Evolutionary conservation across 1,139 yeast species (phyloP).

Genomic region (Scheffersomyces titani): DNA sequence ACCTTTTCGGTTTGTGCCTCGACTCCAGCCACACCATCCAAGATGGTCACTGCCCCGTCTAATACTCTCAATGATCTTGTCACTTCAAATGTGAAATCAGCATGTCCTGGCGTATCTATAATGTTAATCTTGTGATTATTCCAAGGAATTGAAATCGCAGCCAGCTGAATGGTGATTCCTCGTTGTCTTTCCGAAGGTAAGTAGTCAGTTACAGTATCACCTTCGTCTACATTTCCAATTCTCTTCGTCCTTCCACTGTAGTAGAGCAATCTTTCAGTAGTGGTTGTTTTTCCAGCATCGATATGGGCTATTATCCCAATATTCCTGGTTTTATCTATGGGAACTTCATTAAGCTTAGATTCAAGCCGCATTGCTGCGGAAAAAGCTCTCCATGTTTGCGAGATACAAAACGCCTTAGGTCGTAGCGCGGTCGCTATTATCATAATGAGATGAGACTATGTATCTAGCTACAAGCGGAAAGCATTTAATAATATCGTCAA

Average conservation of each 20-base stretch:
- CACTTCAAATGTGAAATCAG: constrained; percentile 95
- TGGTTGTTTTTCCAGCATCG: constrained; percentile 90
- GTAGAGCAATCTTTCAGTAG: constrained; percentile 88
- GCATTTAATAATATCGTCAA: background rate
- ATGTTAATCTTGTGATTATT: constrained; percentile 72
- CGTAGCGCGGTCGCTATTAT: background rate
- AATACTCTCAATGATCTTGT: constrained; percentile 83
- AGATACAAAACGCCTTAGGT: background rate
- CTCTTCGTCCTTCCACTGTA: constrained; percentile 79
- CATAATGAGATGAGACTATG: background rate
- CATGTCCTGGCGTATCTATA: constrained; percentile 98
- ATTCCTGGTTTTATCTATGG: constrained; percentile 51
- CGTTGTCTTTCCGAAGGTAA: constrained; percentile 87
- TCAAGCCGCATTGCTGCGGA: constrained; percentile 3
- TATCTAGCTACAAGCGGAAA: background rate
- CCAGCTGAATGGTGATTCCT: constrained; percentile 96
- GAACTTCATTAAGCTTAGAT: constrained; percentile 27
- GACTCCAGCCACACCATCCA: constrained; percentile 97
- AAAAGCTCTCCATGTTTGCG: constrained; percentile 5
- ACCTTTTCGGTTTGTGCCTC: constrained; percentile 98
- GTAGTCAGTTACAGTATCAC: constrained; percentile 94
- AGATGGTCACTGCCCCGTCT: constrained; percentile 90
- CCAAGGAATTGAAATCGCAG: constrained; percentile 94
- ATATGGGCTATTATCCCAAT: constrained; percentile 86
- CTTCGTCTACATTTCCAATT: constrained; percentile 94